phyloP scores from a whole-genome alignment of 495 filamentous ascomycete species.

The Pyrenula massariospora region DNA sequence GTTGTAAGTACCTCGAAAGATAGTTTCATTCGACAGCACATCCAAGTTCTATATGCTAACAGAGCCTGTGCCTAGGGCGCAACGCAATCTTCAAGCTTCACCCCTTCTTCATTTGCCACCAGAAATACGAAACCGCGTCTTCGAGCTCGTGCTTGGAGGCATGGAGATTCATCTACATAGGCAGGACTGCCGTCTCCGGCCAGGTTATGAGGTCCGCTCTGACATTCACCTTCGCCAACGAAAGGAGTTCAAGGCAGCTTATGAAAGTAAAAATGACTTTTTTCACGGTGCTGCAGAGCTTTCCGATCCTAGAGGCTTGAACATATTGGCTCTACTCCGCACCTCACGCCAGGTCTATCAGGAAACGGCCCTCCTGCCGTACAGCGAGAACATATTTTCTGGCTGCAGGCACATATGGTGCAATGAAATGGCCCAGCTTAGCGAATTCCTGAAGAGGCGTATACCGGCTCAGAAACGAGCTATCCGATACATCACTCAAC shows the following conservation, averaged over 20 bases:
- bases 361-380: neutral
- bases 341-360: neutral
- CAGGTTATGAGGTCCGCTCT: too few relatives aligned
- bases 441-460: neutral
- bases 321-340: neutral
- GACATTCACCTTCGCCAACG: too few relatives aligned
- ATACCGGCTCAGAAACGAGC: slow-evolving; percentile 72
- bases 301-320: too few relatives aligned
- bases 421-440: neutral
- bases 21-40: too few relatives aligned
- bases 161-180: neutral
- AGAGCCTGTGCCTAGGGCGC: neutral
- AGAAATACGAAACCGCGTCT: neutral
- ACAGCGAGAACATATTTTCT: neutral
- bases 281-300: too few relatives aligned
- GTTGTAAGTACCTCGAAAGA: neutral
- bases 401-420: too few relatives aligned
- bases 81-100: neutral
- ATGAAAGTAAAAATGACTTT: too few relatives aligned
- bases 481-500: slow-evolving; percentile 92
- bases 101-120: neutral
- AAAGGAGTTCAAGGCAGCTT: too few relatives aligned
- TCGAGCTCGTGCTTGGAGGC: neutral
- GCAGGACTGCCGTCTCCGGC: too few relatives aligned
- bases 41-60: too few relatives aligned